These are phyloP conservation scores for Acrocalymma vagum DNA, from an alignment of 2,329 filamentous ascomycete genomes.

Conservation along the genomic window DNA sequence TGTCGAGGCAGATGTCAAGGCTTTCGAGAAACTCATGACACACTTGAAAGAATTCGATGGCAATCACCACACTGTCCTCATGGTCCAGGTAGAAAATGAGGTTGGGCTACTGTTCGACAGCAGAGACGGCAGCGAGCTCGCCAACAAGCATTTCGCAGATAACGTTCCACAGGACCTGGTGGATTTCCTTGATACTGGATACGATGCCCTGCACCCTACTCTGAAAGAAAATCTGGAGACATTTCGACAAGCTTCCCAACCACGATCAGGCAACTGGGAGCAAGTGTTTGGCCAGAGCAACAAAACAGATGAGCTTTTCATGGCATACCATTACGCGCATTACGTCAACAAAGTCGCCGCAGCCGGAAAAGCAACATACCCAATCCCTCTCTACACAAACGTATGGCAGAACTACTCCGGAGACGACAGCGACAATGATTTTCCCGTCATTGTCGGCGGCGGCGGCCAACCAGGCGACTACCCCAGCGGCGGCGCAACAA, in stretches of 20 bases:
- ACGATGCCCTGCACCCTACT: conserved; percentile 12
- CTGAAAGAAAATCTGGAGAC: conserved; percentile 16
- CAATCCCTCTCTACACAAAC: conserved; percentile 52
- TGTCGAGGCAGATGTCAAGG: conserved; percentile 44
- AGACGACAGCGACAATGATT: conserved; percentile 39
- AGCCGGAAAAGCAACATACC: conserved; percentile 48
- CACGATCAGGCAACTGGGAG: conserved; percentile 37
- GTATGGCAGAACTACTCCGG: conserved; percentile 53
- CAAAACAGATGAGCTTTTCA: conserved; percentile 56
- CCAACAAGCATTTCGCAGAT: conserved; percentile 47
- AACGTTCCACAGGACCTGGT: conserved; percentile 44
- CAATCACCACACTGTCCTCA: conserved; percentile 58
- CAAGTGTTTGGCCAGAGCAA: conserved; percentile 48
- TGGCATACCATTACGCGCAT: conserved; percentile 52
- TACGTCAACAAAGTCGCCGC: conserved; percentile 49
- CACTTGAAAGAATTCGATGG: conserved; percentile 54
- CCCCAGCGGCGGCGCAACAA: conserved; percentile 53
- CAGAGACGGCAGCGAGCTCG: conserved; percentile 51
- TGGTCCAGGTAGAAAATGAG: conserved; percentile 66
- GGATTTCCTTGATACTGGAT: no score
- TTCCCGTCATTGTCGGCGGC: conserved; percentile 48
- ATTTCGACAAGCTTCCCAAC: conserved; percentile 11
- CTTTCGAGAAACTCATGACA: conserved; percentile 44
- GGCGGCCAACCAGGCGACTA: conserved; percentile 52
- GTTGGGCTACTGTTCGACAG: conserved; percentile 61